phyloP scores from a whole-genome alignment of 129 eudicot genomes.

The Saussurea involucrata region DNA sequence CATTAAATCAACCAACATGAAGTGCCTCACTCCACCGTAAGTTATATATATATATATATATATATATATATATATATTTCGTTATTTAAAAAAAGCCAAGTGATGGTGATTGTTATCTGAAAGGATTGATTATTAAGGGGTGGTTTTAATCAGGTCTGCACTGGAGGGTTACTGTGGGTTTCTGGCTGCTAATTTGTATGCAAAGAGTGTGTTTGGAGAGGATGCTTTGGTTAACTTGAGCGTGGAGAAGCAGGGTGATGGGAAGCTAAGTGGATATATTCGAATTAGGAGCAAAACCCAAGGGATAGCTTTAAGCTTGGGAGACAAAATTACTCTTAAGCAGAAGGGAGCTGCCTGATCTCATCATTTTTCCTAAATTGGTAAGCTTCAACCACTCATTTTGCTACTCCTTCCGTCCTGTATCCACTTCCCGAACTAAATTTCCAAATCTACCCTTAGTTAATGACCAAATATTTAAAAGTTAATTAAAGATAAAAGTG shows the following conservation, averaged over 20 bases:
- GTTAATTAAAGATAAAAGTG: background rate
- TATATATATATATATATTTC: background rate
- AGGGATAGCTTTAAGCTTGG: constrained; percentile 84
- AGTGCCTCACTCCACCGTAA: constrained; percentile 86
- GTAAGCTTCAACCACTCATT: constrained; percentile 15
- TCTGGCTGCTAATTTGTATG: constrained; percentile 86
- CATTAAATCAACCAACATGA: constrained; percentile 93
- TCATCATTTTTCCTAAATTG: constrained; percentile 6
- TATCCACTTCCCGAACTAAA: background rate
- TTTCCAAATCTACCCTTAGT: background rate
- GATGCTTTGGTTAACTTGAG: constrained; percentile 84
- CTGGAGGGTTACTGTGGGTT: constrained; percentile 85
- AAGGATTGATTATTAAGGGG: background rate
- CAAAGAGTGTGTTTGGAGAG: constrained; percentile 92
- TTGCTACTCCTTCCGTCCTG: background rate
- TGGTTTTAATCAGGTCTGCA: constrained; percentile 49
- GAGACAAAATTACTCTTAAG: constrained; percentile 88
- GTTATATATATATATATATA: constrained; percentile 10
- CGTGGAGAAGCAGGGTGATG: constrained; percentile 72
- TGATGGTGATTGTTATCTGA: no score
- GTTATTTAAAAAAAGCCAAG: no score
- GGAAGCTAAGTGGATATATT: constrained; percentile 82
- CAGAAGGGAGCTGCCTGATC: constrained; percentile 83
- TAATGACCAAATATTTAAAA: background rate
- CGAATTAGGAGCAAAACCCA: constrained; percentile 93